Evolutionary conservation across 306 rosid species (phyloP), one percentile per base, ranked within the genome.

Genomic region (Crotalaria pallida): DNA sequence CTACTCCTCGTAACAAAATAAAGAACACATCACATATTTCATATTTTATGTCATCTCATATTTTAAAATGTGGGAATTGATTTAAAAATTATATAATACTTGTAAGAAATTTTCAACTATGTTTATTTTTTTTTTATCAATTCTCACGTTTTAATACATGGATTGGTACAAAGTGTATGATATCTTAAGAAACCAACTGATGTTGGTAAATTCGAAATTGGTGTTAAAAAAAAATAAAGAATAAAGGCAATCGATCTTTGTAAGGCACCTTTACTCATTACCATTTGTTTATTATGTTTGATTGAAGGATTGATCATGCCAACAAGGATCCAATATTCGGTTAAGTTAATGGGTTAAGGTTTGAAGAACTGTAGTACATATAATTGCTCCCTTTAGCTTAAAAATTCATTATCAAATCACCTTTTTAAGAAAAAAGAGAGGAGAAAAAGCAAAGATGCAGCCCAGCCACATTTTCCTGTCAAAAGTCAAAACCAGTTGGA

Each of bases 221-320:
- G 61, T 24, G n/a, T 50, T 51, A 4, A 1, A 33, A 19, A 48
- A 19, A 10, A 9, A 5, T 12, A 13, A 7, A 51, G 49, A 34
- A 34, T 24, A 67, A 67, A 51, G n/a, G 62, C 29, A 4, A 26
- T 22, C 62, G 13, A 51, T 67, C 36, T 51, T 65, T 13, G 50
- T 12, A 12, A 38, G 29, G 52, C 23, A 19, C 71, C 23, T 76
- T 49, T 24, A 29, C 55, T 58, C 49, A 13, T 5, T 21, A 29
- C 29, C 9, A 7, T 61, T 49, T 60, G 13, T 44, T 44, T 69
- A 17, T 58, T 67, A 36, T n/a, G n/a, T n/a, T n/a, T n/a, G n/a
- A n/a, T 62, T 74, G 74, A 47, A 58, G 6, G 41, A 63, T 71
- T 48, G 48, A 22, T 26, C 52, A 56, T 57, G 72, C 74, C 72